phyloP scores from a whole-genome alignment of 2,329 filamentous ascomycete genomes.

The Orbilia javanica region DNA sequence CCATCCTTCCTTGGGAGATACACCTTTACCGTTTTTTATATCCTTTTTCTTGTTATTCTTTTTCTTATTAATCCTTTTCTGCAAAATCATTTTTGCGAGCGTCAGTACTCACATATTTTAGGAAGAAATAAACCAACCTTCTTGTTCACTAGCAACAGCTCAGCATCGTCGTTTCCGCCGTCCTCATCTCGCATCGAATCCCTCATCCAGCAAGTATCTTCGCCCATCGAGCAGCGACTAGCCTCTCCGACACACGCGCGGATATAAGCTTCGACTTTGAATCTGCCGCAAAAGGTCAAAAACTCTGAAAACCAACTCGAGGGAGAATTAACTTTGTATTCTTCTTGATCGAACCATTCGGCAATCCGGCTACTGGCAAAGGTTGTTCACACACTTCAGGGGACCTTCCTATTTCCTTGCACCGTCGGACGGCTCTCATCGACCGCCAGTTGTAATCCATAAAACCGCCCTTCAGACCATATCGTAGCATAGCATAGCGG shows the following conservation, averaged over 20 bases:
- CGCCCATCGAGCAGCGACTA: conserved; percentile 10
- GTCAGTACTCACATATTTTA: conserved; percentile 20
- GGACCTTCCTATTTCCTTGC: conserved; percentile 5
- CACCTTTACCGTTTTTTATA: conserved; percentile 5
- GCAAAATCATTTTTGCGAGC: background rate
- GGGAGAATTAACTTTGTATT: conserved; percentile 28
- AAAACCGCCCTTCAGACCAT: background rate
- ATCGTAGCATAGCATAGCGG: background rate
- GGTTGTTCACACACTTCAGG: background rate
- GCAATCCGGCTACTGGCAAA: conserved; percentile 32
- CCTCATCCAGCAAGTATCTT: conserved; percentile 18
- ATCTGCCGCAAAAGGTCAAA: conserved; percentile 41
- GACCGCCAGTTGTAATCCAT: background rate
- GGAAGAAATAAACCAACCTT: background rate
- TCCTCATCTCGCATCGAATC: conserved; percentile 23
- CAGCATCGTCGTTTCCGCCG: background rate
- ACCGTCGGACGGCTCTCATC: conserved; percentile 19
- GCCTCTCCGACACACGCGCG: conserved; percentile 39
- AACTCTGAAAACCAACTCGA: conserved; percentile 50
- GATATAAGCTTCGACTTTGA: conserved; percentile 42
- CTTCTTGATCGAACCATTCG: background rate
- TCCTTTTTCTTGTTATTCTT: background rate
- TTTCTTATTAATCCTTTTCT: too few relatives aligned
- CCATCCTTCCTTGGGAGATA: conserved; percentile 1
- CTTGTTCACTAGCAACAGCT: background rate